phyloP scores from a whole-genome alignment of 495 filamentous ascomycete species.

The Aspergillus biplanus region DNA sequence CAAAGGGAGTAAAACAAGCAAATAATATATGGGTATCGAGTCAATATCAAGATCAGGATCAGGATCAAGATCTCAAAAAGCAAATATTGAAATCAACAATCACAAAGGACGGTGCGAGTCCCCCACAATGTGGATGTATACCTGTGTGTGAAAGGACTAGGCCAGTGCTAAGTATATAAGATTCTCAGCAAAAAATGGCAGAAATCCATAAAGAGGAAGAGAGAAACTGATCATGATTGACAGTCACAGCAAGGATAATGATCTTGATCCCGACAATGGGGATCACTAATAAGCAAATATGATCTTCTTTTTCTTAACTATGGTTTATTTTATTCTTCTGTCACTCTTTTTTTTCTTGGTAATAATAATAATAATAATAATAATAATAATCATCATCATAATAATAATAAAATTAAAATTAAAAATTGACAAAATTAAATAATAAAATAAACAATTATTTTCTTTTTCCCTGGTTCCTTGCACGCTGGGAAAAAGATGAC shows the following conservation, averaged over 20 bases:
- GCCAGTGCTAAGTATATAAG: conserved; percentile 19
- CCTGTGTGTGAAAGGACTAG: conserved; percentile 2
- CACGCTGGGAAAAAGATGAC: conserved; percentile 13
- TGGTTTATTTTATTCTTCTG: conserved; percentile 11
- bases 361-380: background rate
- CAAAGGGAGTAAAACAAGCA: conserved; percentile 25
- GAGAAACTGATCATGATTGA: conserved; percentile 11
- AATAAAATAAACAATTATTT: conserved; percentile 15
- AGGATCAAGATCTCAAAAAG: conserved; percentile 21
- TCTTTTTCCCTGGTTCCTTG: conserved; percentile 22
- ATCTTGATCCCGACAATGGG: conserved; percentile 23
- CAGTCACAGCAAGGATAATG: conserved; percentile 19
- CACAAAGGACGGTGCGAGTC: conserved; percentile 13
- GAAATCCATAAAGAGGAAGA: conserved; percentile 8
- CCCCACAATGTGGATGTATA: conserved; percentile 16
- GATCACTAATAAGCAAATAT: conserved; percentile 27
- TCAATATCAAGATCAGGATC: conserved; percentile 20
- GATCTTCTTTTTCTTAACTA: conserved; percentile 14
- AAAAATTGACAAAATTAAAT: conserved; percentile 12
- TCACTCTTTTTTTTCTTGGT: background rate
- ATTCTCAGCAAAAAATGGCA: conserved; percentile 13
- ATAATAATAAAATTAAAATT: conserved; percentile 13
- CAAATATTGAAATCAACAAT: conserved; percentile 20
- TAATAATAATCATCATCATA: conserved; percentile 15
- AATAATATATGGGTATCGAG: conserved; percentile 23